phyloP scores from a whole-genome alignment of 2,329 filamentous ascomycete genomes.

The Alternaria sp. region DNA sequence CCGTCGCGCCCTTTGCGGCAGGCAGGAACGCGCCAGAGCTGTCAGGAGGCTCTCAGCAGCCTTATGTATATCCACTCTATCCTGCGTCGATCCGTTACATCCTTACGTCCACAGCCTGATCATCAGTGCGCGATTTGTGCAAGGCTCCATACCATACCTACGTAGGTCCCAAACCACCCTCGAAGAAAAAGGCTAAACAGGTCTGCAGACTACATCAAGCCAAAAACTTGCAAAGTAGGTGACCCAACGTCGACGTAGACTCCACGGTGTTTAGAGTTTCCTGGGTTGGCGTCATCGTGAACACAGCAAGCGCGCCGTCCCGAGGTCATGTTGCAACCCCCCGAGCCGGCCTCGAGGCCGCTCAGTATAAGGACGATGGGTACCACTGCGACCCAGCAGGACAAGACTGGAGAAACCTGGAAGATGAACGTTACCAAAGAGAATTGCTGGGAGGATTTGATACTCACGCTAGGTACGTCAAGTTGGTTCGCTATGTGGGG shows the following conservation, averaged over 20 bases:
- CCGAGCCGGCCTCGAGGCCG: conserved; percentile 38
- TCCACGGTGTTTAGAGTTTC: too few species aligned
- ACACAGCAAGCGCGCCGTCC: conserved; percentile 14
- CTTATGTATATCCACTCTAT: conserved; percentile 36
- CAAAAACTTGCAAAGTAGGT: too few species aligned
- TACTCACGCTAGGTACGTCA: conserved; percentile 52
- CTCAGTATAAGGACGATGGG: conserved; percentile 44
- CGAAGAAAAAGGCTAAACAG: background rate
- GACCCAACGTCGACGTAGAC: too few species aligned
- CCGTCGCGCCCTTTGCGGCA: conserved; percentile 8
- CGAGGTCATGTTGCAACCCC: conserved; percentile 33
- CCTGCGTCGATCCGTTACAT: conserved; percentile 19
- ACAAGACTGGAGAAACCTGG: conserved; percentile 54
- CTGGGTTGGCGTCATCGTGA: background rate
- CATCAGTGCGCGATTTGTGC: conserved; percentile 9
- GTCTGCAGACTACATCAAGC: too few species aligned
- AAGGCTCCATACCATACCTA: conserved; percentile 3
- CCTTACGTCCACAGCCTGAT: conserved; percentile 9
- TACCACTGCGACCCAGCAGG: conserved; percentile 43
- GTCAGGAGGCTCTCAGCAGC: conserved; percentile 35
- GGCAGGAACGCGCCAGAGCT: conserved; percentile 12
- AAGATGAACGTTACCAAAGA: conserved; percentile 46
- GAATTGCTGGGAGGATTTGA: conserved; percentile 57
- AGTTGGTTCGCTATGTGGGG: background rate
- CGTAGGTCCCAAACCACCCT: conserved; percentile 4